Evolutionary conservation across 352 stramenopile species (phyloP).

Genomic region (Globisporangium nodosum): DNA sequence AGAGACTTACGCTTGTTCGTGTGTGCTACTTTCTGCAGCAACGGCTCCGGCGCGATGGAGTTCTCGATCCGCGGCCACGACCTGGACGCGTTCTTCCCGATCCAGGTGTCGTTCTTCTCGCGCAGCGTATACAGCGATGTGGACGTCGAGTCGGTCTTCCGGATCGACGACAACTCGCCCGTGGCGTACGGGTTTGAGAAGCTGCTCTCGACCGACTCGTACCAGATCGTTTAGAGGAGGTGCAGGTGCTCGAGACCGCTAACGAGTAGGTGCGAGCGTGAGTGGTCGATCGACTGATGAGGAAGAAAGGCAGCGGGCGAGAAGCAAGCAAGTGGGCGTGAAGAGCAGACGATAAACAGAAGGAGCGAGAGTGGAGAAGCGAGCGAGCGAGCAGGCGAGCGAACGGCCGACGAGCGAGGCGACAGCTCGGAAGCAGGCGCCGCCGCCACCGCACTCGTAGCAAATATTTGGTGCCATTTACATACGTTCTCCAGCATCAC

Average conservation of each 20-base stretch:
- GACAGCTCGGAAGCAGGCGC: not conserved
- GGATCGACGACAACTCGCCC: conserved; percentile 63
- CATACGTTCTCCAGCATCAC: not conserved
- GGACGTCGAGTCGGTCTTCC: conserved; percentile 69
- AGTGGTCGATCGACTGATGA: not conserved
- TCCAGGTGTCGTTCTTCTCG: conserved; percentile 87
- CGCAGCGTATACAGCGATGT: conserved; percentile 85
- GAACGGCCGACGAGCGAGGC: not conserved
- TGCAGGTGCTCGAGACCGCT: not conserved
- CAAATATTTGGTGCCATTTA: not conserved
- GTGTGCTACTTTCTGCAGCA: conserved; percentile 42
- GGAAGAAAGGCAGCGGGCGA: not conserved
- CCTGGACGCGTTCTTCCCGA: conserved; percentile 83
- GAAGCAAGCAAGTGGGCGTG: not conserved
- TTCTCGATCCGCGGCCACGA: conserved; percentile 78
- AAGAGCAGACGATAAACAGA: not conserved
- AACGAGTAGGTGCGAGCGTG: not conserved
- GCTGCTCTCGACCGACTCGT: conserved; percentile 81
- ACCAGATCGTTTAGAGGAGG: conserved; percentile 83
- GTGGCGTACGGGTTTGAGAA: conserved; percentile 85
- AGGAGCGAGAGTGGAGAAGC: not conserved
- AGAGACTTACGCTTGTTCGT: conserved; percentile 22
- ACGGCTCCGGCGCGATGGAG: conserved; percentile 76
- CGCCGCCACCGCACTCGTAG: no score
- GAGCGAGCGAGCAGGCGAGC: not conserved